Evolutionary conservation across 345 rosid species (phyloP), one percentile per base, ranked within the genome.

Genomic region (Gossypium thurberi): DNA sequence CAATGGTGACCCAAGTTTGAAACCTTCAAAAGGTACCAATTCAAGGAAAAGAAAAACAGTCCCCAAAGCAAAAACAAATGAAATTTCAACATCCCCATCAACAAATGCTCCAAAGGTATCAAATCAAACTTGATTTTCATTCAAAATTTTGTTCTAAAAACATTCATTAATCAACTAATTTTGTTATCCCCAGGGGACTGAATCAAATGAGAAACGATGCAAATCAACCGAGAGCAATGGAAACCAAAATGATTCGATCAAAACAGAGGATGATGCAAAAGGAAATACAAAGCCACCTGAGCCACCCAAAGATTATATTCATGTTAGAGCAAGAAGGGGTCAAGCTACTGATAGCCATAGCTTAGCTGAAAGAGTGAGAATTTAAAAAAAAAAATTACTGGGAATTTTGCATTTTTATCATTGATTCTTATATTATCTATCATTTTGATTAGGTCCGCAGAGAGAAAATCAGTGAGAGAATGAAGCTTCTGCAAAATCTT

Each of bases 311-410:
- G 97, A 89, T 67, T 92, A 87, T 76, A 88, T 93, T 79, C 98
- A 91, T 80, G 98, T 93, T 62, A 79, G 98, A 79, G 98, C 96
- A 40, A 85, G 96, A 74, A 80, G 97, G 59, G 98, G 98, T 47
- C 98, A 94, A 85, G 98, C 98, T 55, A 94, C 98, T 25, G 98
- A 94, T 69, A 92, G 97, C 70, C 98, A 94, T 69, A 94, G 98
- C 70, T 85, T 94, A 21, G 98, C 98, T 47, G 98, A 94, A 88
- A 84, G 98, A 80, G 98, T 94, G 62, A 84, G 87, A 75, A 25
- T 58, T 55, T 10, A 0, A 0, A 0, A 33, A 1, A 33, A 33
- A 33, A 33, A 33, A 33, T 44, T 8, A 0, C 67, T 65, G 23
- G 52, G 69, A 10, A 8, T 37, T 20, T 77, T 53, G 15, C 10